Evolutionary conservation across 352 stramenopile species (phyloP), one percentile per base, ranked within the genome.

Genomic region (Peronosclerospora sorghi): DNA sequence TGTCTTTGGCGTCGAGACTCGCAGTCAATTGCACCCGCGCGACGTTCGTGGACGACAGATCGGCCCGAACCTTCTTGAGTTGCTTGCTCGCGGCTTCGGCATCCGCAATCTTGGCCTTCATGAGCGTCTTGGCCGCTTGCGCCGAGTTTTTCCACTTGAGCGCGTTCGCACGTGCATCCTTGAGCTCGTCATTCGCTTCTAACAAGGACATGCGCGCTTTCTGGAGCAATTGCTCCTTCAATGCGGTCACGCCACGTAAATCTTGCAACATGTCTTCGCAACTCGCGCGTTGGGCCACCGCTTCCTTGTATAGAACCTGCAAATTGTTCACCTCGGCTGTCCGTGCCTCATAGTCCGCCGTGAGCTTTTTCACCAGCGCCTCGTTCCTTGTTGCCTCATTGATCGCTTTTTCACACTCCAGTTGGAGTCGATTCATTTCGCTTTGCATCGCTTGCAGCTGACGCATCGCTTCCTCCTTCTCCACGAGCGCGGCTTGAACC

Each of bases 81-180:
- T 84, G 73, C 61, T 83, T 88, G 39, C 56, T 62, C 2, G 67
- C 62, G 41, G 62, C 82, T 24, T 88, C 76, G 17, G 68, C 68
- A 27, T 88, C 76, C 1, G 66, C 54, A 15, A 64, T 65, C 61
- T 86, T 88, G 43, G 82, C 76, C 12, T 65, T 74, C 47, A 82
- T 59, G 19, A 77, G 45, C 7, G 52, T 62, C 45, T 81, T 86
- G 9, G 76, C 73, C 8, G 53, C 58, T 47, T 85, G 67, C 1
- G 72, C 60, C 15, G 72, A 80, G 48, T 63, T 67, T 49, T 88
- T 88, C 73, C 73, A 86, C 55, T 88, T 88, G 21, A 75, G 43
- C 6, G 63, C 56, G 48, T 75, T 68, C 4, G 65, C 65, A n/a
- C 62, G 73, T 9, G 71, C 59, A n/a, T 78, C 64, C 56, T 88